Conservation (phyloP, 306 rosid species). For the Vachellia pachyceras region DNA sequence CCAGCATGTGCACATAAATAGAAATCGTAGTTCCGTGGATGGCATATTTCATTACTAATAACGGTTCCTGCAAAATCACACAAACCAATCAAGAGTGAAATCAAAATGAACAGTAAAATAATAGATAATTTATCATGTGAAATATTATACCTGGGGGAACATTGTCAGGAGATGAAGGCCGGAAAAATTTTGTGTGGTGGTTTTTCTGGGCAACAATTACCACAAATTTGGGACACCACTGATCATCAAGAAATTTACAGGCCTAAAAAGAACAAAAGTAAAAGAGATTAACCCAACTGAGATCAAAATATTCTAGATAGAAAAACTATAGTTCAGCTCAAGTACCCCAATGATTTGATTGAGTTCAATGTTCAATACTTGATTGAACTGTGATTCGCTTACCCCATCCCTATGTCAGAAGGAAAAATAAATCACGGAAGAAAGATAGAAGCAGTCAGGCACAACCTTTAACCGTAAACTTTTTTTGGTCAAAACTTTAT, state of each 20-base stretch:
- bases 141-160: slow-evolving; percentile 75
- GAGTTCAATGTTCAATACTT: slow-evolving; percentile 82
- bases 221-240: slow-evolving; percentile 80
- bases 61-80: slow-evolving; percentile 67
- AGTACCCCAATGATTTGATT: slow-evolving; percentile 81
- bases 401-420: slow-evolving; percentile 84
- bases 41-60: slow-evolving; percentile 87
- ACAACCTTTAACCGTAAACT: not conserved
- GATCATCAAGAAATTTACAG: slow-evolving; percentile 84
- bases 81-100: not conserved
- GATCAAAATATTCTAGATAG: not conserved
- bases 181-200: slow-evolving; percentile 93
- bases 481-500: not conserved
- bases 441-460: not conserved
- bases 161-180: slow-evolving; percentile 71
- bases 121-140: not conserved
- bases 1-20: slow-evolving; percentile 97
- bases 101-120: not conserved
- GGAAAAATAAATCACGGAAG: not conserved
- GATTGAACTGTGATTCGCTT: slow-evolving; percentile 89
- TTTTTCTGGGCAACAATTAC: slow-evolving; percentile 93
- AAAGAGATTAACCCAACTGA: not conserved
- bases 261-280: slow-evolving; percentile 47
- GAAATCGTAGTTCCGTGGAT: slow-evolving; percentile 86
- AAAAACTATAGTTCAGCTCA: not conserved